phyloP scores from a whole-genome alignment of 129 eudicot species.

The Flaveria linearis region DNA sequence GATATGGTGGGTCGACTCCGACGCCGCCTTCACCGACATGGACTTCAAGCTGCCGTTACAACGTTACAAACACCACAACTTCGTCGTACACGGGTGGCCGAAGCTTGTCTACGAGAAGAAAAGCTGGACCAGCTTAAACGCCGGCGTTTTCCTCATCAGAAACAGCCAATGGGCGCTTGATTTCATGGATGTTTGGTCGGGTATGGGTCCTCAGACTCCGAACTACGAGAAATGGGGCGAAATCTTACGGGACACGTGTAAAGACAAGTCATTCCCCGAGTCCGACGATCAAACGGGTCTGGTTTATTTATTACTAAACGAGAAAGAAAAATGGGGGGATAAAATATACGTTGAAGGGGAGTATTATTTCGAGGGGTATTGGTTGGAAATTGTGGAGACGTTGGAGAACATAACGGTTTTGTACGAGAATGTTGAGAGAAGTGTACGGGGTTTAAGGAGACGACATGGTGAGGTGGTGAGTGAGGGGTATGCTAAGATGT shows the following conservation, averaged over 20 bases:
- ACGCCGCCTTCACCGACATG: conserved; percentile 83
- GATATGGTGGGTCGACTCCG: conserved; percentile 98
- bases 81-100: conserved; percentile 73
- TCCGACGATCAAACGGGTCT: conserved; percentile 85
- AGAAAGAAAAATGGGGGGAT: conserved; percentile 65
- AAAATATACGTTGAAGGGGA: conserved; percentile 71
- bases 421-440: conserved; percentile 47
- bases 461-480: conserved; percentile 69
- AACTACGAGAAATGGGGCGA: conserved; percentile 74
- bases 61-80: conserved; percentile 54
- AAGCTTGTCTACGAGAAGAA: conserved; percentile 48
- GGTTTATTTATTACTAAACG: conserved; percentile 59
- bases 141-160: conserved; percentile 77
- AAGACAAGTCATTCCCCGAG: conserved; percentile 59
- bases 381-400: conserved; percentile 72
- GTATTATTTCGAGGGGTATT: conserved; percentile 84
- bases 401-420: conserved; percentile 44
- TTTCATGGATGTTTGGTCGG: conserved; percentile 76
- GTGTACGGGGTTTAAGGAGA: conserved; percentile 54
- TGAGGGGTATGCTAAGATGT: conserved; percentile 44
- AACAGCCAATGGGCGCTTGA: conserved; percentile 92
- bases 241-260: conserved; percentile 40
- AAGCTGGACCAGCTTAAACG: conserved; percentile 89
- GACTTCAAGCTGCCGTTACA: conserved; percentile 60
- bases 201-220: conserved; percentile 76